phyloP scores from a whole-genome alignment of 1,284 basidiomycete species.

The Naganishia sp. region DNA sequence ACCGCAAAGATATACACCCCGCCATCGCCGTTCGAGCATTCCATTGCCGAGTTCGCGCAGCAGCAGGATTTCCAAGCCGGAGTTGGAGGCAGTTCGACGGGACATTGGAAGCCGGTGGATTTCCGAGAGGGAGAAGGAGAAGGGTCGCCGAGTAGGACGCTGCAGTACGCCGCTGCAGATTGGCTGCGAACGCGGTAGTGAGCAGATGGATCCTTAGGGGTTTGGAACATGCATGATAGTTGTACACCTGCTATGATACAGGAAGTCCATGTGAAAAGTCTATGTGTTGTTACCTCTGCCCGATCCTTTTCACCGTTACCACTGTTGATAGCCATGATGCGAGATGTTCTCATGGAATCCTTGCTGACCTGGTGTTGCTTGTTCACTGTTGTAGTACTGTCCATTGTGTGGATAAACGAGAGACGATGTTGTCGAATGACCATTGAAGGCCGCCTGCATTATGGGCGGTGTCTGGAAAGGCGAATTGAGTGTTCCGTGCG shows the following conservation, averaged over 20 bases:
- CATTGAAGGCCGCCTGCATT: too few relatives aligned
- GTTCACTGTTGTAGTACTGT: background rate
- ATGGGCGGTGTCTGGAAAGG: background rate
- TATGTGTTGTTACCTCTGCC: background rate
- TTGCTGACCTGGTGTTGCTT: background rate
- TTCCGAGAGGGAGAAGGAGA: background rate
- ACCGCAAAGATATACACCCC: slow-evolving; percentile 17
- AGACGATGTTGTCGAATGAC: background rate
- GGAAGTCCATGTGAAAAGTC: background rate
- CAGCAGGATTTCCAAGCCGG: slow-evolving; percentile 9
- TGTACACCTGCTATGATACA: slow-evolving; percentile 5
- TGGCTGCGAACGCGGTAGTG: slow-evolving; percentile 17
- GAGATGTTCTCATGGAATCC: background rate
- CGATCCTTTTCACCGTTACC: background rate
- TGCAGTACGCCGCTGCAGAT: slow-evolving; percentile 20
- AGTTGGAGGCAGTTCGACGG: background rate
- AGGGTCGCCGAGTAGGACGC: slow-evolving; percentile 18
- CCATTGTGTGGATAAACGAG: background rate
- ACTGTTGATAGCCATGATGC: background rate
- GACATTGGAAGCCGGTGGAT: slow-evolving; percentile 15
- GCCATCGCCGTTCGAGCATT: slow-evolving; percentile 17
- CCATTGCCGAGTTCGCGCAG: background rate
- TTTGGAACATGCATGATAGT: background rate
- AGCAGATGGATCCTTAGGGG: background rate
- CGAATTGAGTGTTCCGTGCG: background rate